Evolutionary conservation across 768 basidiomycete species (phyloP).

Genomic region (Trametes villosa): DNA sequence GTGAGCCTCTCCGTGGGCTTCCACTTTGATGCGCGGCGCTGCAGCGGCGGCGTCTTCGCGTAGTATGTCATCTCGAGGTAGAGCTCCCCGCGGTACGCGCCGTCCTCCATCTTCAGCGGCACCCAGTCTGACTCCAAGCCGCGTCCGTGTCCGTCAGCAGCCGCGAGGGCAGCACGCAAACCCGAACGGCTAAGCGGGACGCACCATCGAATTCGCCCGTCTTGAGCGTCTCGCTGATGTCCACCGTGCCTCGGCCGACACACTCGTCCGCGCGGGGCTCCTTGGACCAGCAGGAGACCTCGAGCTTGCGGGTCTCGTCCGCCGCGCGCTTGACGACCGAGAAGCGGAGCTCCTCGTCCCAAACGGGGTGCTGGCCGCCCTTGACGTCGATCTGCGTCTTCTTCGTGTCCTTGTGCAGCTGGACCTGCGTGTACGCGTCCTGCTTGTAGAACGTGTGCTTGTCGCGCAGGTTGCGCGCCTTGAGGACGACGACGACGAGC

Average conservation of each 20-base stretch:
- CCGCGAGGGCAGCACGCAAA: no score
- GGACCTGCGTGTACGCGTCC: constrained; percentile 78
- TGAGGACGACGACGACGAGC: constrained; percentile 82
- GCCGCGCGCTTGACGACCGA: constrained; percentile 61
- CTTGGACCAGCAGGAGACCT: constrained; percentile 80
- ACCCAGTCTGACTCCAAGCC: constrained; percentile 75
- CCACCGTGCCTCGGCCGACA: constrained; percentile 75
- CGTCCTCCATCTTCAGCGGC: constrained; percentile 55
- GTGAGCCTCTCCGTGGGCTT: constrained; percentile 32
- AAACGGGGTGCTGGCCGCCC: constrained; percentile 92
- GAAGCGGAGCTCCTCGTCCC: constrained; percentile 87
- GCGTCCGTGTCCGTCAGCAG: no score
- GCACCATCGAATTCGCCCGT: constrained; percentile 92
- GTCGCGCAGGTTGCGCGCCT: constrained; percentile 82
- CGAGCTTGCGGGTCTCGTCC: constrained; percentile 63
- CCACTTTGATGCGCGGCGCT: constrained; percentile 38
- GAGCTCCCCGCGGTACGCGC: constrained; percentile 75
- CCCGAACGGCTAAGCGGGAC: constrained; percentile 35
- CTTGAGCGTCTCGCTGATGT: constrained; percentile 78
- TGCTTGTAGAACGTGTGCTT: constrained; percentile 90
- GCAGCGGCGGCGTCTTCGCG: constrained; percentile 60
- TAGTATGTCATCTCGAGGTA: constrained; percentile 96
- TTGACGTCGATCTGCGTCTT: constrained; percentile 76
- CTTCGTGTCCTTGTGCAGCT: constrained; percentile 62
- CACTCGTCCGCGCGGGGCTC: constrained; percentile 75